These are phyloP conservation scores for Usnea hakonensis DNA, from an alignment of 495 filamentous ascomycete species.

Conservation along the genomic window DNA sequence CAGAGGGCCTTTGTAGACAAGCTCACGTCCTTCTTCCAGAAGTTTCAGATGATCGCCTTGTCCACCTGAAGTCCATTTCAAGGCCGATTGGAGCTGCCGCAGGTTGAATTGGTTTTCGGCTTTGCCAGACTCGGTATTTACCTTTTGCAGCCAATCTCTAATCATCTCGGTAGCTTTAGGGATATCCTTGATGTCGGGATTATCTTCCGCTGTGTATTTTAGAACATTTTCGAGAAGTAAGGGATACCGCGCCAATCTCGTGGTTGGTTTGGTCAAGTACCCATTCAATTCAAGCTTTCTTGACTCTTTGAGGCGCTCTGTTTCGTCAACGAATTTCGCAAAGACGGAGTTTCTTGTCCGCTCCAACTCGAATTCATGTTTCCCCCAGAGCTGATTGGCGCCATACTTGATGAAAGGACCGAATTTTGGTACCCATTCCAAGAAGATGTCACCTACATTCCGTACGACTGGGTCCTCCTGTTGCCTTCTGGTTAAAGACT, in stretches of 20 bases:
- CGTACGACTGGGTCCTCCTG: conserved; percentile 81
- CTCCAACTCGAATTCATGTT: conserved; percentile 97
- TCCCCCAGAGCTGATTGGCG: conserved; percentile 90
- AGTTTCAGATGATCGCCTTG: conserved; percentile 83
- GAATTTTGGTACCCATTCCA: conserved; percentile 84
- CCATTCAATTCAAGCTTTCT: conserved; percentile 96
- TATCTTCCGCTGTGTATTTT: conserved; percentile 81
- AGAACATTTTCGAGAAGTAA: conserved; percentile 84
- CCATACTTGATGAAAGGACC: conserved; percentile 96
- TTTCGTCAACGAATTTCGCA: conserved; percentile 90
- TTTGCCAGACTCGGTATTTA: conserved; percentile 93
- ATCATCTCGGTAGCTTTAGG: conserved; percentile 80
- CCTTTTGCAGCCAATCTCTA: conserved; percentile 74
- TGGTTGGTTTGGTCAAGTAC: conserved; percentile 97
- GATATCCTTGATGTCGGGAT: conserved; percentile 82
- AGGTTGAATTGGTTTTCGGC: conserved; percentile 98
- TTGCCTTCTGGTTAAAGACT: conserved; percentile 80
- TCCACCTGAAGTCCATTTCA: conserved; percentile 80
- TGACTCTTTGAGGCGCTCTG: conserved; percentile 90
- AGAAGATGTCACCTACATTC: conserved; percentile 89
- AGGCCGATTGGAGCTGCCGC: conserved; percentile 76
- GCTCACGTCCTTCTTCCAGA: conserved; percentile 84
- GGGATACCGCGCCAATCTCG: conserved; percentile 89
- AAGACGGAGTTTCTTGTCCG: conserved; percentile 79
- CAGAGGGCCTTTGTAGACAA: conserved; percentile 84